Percentiles rank a stretch among this genome's conserved stretches.
phyloP scores from a whole-genome alignment of 2,329 filamentous ascomycete genomes.

The Penicillium sp. region DNA sequence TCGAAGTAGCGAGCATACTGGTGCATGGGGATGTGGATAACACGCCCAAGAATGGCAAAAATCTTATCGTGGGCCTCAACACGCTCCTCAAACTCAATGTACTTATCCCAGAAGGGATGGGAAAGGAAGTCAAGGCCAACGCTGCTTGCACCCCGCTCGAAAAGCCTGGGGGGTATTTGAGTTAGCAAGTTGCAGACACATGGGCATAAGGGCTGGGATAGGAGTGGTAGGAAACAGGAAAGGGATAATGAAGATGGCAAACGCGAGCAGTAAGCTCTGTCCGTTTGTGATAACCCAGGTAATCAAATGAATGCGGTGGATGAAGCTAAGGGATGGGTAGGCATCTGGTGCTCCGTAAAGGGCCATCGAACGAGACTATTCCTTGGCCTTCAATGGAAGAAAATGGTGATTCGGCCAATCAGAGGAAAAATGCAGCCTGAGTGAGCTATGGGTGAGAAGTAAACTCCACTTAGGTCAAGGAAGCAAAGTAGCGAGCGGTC shows the following conservation, averaged over 20 bases:
- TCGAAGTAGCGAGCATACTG: conserved; percentile 96
- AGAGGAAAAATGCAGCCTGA: conserved; percentile 50
- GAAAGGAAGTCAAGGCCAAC: conserved; percentile 92
- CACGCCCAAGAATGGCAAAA: conserved; percentile 75
- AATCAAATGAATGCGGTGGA: conserved; percentile 36
- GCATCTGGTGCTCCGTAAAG: conserved; percentile 33
- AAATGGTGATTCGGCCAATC: conserved; percentile 32
- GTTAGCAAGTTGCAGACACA: conserved; percentile 40
- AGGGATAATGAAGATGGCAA: conserved; percentile 41
- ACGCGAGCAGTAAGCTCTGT: conserved; percentile 41
- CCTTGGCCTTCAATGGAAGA: conserved; percentile 29
- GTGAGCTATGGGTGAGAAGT: conserved; percentile 53
- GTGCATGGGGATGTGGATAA: conserved; percentile 89
- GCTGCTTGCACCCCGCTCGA: conserved; percentile 80
- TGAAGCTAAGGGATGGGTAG: conserved; percentile 27
- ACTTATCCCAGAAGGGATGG: conserved; percentile 98
- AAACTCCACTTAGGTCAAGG: conserved; percentile 44
- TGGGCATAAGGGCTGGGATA: conserved; percentile 29
- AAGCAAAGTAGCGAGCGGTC: conserved; percentile 62
- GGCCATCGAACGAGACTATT: conserved; percentile 33
- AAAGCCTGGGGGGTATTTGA: conserved; percentile 61
- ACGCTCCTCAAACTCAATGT: conserved; percentile 93
- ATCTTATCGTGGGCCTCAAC: conserved; percentile 80
- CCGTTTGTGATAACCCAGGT: conserved; percentile 38
- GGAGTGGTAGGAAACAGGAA: conserved; percentile 28